Conservation (phyloP, 257 asterid genomes). For the Solanum sparsipilum region DNA sequence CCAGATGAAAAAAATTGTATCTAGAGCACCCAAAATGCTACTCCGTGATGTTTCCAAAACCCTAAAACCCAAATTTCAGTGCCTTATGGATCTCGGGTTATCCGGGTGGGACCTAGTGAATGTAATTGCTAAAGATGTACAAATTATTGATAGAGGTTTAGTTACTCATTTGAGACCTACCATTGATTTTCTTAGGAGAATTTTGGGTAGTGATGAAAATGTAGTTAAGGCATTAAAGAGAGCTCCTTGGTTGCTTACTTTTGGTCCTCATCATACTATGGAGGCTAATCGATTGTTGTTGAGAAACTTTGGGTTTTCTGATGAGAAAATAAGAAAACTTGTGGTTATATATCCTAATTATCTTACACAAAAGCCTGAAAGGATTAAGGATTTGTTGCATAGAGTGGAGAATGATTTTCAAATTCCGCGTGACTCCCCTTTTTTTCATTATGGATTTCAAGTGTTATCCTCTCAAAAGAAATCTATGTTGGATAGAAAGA, state of each 20-base stretch:
- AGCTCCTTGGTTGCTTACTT: not conserved
- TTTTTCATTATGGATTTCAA: not conserved
- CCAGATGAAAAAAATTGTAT: not conserved
- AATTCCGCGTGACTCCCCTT: not conserved
- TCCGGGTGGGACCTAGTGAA: not conserved
- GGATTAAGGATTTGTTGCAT: not conserved
- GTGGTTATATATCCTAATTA: not conserved
- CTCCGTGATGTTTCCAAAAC: not conserved
- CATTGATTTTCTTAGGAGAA: not conserved
- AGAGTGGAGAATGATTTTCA: not conserved
- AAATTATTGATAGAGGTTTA: not conserved
- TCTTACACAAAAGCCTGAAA: not conserved
- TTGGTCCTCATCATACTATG: not conserved
- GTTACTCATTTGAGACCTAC: not conserved
- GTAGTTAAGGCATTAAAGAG: not conserved
- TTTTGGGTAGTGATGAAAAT: not conserved
- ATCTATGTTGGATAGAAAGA: not conserved
- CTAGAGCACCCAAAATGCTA: not conserved
- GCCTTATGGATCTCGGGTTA: not conserved
- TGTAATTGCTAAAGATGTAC: not conserved
- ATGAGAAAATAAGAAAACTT: not conserved
- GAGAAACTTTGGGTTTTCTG: not conserved
- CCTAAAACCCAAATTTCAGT: conserved; percentile 5
- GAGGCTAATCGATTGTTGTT: not conserved
- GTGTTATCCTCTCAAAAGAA: not conserved